phyloP scores from a whole-genome alignment of 495 filamentous ascomycete species.

The Letharia columbiana region DNA sequence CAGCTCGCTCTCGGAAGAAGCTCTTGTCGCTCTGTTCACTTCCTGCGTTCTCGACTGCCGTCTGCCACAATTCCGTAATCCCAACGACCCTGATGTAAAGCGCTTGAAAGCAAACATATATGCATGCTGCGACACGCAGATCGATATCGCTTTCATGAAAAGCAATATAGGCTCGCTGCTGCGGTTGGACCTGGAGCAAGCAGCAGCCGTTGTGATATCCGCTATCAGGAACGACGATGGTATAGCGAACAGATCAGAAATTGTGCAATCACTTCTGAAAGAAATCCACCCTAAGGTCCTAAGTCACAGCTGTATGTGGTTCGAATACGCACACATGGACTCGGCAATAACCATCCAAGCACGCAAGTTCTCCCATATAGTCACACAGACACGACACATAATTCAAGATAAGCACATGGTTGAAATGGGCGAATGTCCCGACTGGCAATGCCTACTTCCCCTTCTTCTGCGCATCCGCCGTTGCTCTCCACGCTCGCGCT shows the following conservation, averaged over 20 bases:
- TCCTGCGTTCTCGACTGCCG: neutral
- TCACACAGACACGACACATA: neutral
- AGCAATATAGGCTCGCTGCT: neutral
- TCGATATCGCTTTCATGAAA: conserved; percentile 10
- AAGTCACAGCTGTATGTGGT: conserved; percentile 11
- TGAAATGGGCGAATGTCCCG: neutral
- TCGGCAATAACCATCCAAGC: neutral
- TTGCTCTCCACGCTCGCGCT: neutral
- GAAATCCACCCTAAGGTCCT: conserved; percentile 1
- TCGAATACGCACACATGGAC: neutral
- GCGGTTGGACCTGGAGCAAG: conserved; percentile 13
- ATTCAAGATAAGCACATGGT: neutral
- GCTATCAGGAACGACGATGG: conserved; percentile 6
- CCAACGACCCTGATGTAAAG: neutral
- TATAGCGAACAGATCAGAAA: neutral
- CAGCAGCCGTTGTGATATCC: conserved; percentile 12
- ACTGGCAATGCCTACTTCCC: conserved; percentile 1
- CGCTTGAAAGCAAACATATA: neutral
- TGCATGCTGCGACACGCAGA: neutral
- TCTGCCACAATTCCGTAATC: neutral
- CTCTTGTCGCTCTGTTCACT: neutral
- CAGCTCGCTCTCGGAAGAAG: conserved; percentile 4
- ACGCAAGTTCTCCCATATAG: neutral
- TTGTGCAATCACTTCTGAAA: neutral
- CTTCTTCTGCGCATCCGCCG: conserved; percentile 8